Evolutionary conservation across 441 rosid species (phyloP).

Genomic region (Flueggea neowawraea): DNA sequence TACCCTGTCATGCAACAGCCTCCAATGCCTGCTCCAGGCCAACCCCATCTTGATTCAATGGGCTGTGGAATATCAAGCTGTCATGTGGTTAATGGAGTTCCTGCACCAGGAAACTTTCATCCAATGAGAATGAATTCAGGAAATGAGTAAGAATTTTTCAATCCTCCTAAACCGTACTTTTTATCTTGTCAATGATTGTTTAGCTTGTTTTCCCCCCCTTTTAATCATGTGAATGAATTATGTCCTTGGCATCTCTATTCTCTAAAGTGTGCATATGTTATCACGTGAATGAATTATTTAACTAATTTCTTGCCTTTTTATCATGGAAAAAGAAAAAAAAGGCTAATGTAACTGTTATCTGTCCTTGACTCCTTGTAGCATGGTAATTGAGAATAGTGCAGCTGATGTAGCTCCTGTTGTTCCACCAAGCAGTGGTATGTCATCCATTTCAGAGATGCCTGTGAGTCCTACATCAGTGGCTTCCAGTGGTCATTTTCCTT

Average conservation of each 20-base stretch:
- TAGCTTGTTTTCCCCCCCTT: neutral
- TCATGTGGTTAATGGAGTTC: conserved; percentile 97
- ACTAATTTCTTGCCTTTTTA: neutral
- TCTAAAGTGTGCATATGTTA: neutral
- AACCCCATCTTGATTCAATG: conserved; percentile 84
- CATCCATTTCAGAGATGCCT: conserved; percentile 86
- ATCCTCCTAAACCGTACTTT: neutral
- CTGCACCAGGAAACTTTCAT: conserved; percentile 86
- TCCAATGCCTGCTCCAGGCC: conserved; percentile 73
- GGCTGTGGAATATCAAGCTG: conserved; percentile 84
- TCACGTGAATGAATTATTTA: neutral
- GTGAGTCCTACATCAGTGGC: conserved; percentile 91
- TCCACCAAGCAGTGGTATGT: conserved; percentile 60
- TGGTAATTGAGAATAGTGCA: conserved; percentile 63
- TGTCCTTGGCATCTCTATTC: neutral
- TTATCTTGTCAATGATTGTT: neutral
- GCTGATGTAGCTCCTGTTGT: conserved; percentile 57
- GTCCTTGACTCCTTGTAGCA: conserved; percentile 49
- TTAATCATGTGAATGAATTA: neutral
- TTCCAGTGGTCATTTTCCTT: conserved; percentile 88
- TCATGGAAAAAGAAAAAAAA: neutral
- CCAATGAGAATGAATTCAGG: conserved; percentile 83
- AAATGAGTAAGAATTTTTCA: conserved; percentile 62
- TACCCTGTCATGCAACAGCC: conserved; percentile 95
- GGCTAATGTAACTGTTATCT: conserved; percentile 19